A percentile compares a stretch with the other conserved stretches of the same genome.
These are phyloP conservation scores for Debaryomycetaceae sp. DNA, from an alignment of 1,139 yeast genomes.

Conservation along the genomic window DNA sequence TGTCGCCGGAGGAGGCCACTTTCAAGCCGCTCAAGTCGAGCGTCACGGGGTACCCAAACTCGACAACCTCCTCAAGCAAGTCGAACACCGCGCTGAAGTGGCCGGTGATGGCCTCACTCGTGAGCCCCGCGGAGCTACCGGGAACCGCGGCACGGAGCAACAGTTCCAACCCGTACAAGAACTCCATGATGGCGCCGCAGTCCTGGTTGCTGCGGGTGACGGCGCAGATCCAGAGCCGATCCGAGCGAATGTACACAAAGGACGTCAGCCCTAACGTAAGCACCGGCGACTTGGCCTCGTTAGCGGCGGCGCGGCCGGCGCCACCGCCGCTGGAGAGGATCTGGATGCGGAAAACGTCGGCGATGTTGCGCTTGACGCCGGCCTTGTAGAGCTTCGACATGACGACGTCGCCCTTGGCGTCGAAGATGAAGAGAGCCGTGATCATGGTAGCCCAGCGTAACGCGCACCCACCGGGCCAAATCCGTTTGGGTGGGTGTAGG, in stretches of 20 bases:
- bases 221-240: slow-evolving; percentile 75
- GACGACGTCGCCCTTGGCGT: slow-evolving; percentile 80
- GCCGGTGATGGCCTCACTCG: slow-evolving; percentile 31
- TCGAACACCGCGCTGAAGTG: slow-evolving; percentile 72
- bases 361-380: slow-evolving; percentile 59
- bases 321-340: slow-evolving; percentile 54
- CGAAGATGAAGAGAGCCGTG: slow-evolving; percentile 73
- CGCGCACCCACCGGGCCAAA: no score
- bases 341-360: slow-evolving; percentile 91
- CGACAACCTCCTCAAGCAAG: slow-evolving; percentile 69
- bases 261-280: slow-evolving; percentile 91
- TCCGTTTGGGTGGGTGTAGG: no score
- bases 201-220: slow-evolving; percentile 87
- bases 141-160: slow-evolving; percentile 26
- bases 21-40: slow-evolving; percentile 49
- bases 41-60: slow-evolving; percentile 78
- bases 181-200: slow-evolving; percentile 76
- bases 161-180: slow-evolving; percentile 58
- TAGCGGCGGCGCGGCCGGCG: slow-evolving; percentile 11
- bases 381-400: slow-evolving; percentile 71
- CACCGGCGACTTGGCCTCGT: slow-evolving; percentile 67
- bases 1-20: slow-evolving; percentile 19
- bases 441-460: no score
- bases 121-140: slow-evolving; percentile 12
- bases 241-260: slow-evolving; percentile 72